A percentile compares a stretch with the other conserved stretches of the same genome.
These are phyloP conservation scores for Protea cynaroides DNA, from an alignment of 164 flowering plant species.

Conservation along the genomic window DNA sequence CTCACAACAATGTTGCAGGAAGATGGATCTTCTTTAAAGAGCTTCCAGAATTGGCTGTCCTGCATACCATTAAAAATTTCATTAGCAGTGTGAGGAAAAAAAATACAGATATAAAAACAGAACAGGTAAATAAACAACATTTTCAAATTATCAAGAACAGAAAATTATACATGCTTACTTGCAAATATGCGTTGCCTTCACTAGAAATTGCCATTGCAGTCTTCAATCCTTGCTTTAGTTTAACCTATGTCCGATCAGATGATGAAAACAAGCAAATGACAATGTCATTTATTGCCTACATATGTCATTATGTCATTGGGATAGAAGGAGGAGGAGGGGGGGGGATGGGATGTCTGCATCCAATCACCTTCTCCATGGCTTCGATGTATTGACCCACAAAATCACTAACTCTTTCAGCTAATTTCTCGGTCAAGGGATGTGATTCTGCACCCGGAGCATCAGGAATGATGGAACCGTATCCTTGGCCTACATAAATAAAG, in stretches of 20 bases:
- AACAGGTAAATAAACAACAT: background rate
- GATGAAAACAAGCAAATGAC: background rate
- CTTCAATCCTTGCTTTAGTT: constrained; percentile 89
- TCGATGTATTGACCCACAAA: constrained; percentile 71
- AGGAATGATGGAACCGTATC: too few species aligned
- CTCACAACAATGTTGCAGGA: constrained; percentile 74
- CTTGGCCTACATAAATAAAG: constrained; percentile 35
- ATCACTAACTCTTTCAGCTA: constrained; percentile 62
- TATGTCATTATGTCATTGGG: too few species aligned
- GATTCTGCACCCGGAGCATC: too few species aligned
- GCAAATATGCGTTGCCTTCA: constrained; percentile 91
- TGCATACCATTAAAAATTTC: constrained; percentile 16
- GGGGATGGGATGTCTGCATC: background rate
- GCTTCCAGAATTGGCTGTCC: constrained; percentile 95
- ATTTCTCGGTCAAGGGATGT: constrained; percentile 10
- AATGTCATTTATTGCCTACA: background rate
- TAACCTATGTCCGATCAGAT: constrained; percentile 46
- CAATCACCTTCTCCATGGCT: constrained; percentile 87
- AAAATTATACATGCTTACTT: constrained; percentile 39
- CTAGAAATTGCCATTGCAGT: constrained; percentile 84
- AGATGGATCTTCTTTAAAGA: constrained; percentile 67
- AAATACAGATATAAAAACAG: background rate
- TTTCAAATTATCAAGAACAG: background rate
- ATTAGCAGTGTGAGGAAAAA: background rate
- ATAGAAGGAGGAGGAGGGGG: too few species aligned